Evolutionary conservation across 2,329 filamentous ascomycete species (phyloP).

Genomic region (Cladophialophora bantiana): DNA sequence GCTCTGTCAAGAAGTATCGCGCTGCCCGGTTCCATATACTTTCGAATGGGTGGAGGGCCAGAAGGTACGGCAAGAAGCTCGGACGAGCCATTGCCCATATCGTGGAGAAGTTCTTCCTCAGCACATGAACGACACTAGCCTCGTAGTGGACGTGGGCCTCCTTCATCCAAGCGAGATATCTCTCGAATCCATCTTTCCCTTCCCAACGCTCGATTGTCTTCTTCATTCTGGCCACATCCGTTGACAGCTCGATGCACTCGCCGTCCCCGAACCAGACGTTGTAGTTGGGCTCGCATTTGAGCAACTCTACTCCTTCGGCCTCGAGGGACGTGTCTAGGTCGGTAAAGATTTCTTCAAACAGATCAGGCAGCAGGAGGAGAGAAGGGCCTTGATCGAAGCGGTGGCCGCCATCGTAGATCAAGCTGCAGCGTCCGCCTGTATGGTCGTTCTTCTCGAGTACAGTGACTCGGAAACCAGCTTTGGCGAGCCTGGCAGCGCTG

Average conservation of each 20-base stretch:
- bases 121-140: constrained; percentile 68
- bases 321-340: constrained; percentile 72
- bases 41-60: constrained; percentile 73
- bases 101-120: constrained; percentile 71
- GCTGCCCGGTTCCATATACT: constrained; percentile 71
- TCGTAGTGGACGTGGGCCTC: constrained; percentile 76
- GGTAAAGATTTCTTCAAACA: constrained; percentile 73
- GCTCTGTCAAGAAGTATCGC: constrained; percentile 73
- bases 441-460: constrained; percentile 80
- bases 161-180: constrained; percentile 71
- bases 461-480: constrained; percentile 73
- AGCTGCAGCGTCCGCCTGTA: constrained; percentile 73
- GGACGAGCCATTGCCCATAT: constrained; percentile 65
- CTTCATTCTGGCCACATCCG: constrained; percentile 76
- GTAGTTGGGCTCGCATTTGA: constrained; percentile 79
- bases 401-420: constrained; percentile 61
- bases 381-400: constrained; percentile 80
- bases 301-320: constrained; percentile 69
- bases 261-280: constrained; percentile 75
- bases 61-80: constrained; percentile 64
- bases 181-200: constrained; percentile 71
- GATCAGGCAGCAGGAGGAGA: constrained; percentile 72
- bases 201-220: constrained; percentile 74
- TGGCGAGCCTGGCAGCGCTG: constrained; percentile 74
- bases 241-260: constrained; percentile 67